Evolutionary conservation across 169 alveolate species (phyloP), one percentile per base, ranked within the genome.

Genomic region (Plasmodium blacklocki): DNA sequence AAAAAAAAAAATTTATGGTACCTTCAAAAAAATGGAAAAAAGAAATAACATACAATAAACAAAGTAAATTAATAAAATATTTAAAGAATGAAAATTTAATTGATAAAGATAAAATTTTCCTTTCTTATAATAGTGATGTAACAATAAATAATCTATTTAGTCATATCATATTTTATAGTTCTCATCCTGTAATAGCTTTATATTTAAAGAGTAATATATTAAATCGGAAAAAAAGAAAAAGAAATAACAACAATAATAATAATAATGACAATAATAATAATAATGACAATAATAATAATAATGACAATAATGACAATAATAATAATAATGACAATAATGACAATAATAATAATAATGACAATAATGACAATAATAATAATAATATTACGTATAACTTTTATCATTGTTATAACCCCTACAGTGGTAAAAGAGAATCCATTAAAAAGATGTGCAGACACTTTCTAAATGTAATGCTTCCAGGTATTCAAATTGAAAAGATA

Each of bases 121-220:
- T 32, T 12, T 60, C 67, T 0, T 45, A 74, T 47, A 29, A 15
- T n/a, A 60, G 39, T 11, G 43, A 74, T 23, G 4, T 60, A 15
- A 23, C n/a, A 5, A 26, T 52, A 45, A 52, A 12, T 0, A 32
- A 78, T 32, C 68, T 39, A 18, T 83, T 68, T 26, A 83, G 80
- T 18, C 91, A 83, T 54, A 68, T 83, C 3, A 49, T 68, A 14
- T 54, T 83, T 62, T 83, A 83, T 62, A 70, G 85, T 11, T 18
- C 91, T 3, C 52, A 70, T 47, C 91, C 91, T 15, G 64, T 83
- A 0, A 70, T 70, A 12, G 78, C 91, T 6, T 54, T 83, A 14
- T 68, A 29, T 43, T 47, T 83, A 18, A 83, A 19, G 47, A 39
- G 47, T 39, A 39, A 39, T 39, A 39, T 39, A 39, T 6, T 5